Evolutionary conservation across 2,329 filamentous ascomycete genomes (phyloP).

Genomic region (Herpotrichia juniperi): DNA sequence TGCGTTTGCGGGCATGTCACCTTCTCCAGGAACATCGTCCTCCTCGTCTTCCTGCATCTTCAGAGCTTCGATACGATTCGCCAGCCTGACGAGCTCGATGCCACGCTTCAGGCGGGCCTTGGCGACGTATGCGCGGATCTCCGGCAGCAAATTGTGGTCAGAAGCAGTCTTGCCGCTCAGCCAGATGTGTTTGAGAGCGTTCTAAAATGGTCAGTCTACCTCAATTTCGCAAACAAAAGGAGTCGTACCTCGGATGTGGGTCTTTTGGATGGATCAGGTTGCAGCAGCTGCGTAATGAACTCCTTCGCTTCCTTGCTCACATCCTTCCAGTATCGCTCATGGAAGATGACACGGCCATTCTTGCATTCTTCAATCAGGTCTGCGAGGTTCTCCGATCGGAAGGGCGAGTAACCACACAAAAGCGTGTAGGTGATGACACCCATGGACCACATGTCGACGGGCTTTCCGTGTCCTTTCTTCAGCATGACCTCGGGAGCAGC

Average conservation of each 20-base stretch:
- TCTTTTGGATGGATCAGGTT: constrained; percentile 77
- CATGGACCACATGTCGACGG: constrained; percentile 99
- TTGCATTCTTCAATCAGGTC: constrained; percentile 96
- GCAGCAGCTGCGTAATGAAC: constrained; percentile 84
- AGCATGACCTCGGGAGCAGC: constrained; percentile 98
- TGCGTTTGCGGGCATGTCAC: constrained; percentile 68
- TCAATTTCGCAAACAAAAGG: too few species aligned
- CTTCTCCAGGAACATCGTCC: constrained; percentile 65
- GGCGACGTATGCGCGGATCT: constrained; percentile 93
- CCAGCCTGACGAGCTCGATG: constrained; percentile 94
- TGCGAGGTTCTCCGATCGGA: constrained; percentile 90
- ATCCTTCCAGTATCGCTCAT: constrained; percentile 98
- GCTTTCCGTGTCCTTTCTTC: constrained; percentile 95
- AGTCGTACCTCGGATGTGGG: constrained; percentile 74
- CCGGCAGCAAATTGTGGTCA: constrained; percentile 95
- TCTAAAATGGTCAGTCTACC: constrained; percentile 50
- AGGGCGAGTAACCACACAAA: constrained; percentile 96
- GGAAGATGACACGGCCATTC: constrained; percentile 84
- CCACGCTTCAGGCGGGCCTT: constrained; percentile 89
- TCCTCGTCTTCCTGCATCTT: constrained; percentile 92
- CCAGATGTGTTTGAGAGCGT: constrained; percentile 84
- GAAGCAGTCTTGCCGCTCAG: constrained; percentile 89
- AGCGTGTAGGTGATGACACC: constrained; percentile 98
- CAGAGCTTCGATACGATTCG: constrained; percentile 92
- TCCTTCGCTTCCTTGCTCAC: constrained; percentile 95